Conservation (phyloP, 2,329 filamentous ascomycete species). For the Hirsutella thompsonii region DNA sequence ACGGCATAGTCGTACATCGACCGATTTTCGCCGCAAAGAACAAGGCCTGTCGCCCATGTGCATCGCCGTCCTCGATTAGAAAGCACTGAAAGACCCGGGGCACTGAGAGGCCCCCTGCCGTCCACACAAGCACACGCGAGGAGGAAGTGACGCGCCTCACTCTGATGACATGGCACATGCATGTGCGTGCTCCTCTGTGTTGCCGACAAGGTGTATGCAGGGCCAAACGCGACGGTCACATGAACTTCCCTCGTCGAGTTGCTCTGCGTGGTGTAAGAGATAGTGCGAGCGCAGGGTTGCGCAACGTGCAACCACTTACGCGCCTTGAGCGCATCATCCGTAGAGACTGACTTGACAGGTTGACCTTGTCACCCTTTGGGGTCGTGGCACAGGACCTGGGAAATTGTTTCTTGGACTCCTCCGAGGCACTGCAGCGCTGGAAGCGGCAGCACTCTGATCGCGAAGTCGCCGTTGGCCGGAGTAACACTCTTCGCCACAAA, state of each 20-base stretch:
- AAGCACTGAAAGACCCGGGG: slow-evolving; percentile 4
- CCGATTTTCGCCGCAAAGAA: not conserved
- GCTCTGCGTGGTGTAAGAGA: not conserved
- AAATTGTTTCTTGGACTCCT: too few species aligned
- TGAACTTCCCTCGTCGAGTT: not conserved
- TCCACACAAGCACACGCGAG: not conserved
- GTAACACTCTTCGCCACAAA: too few species aligned
- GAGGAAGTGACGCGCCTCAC: not conserved
- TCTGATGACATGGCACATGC: not conserved
- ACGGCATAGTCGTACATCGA: not conserved
- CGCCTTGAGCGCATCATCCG: not conserved
- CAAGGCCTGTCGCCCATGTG: not conserved
- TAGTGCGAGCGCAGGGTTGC: not conserved
- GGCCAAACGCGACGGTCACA: not conserved
- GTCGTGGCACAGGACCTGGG: too few species aligned
- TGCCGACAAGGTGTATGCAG: not conserved
- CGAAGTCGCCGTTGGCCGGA: too few species aligned
- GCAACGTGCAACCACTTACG: not conserved
- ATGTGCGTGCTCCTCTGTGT: not conserved
- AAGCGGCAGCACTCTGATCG: too few species aligned
- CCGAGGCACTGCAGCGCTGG: too few species aligned
- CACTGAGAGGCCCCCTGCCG: not conserved
- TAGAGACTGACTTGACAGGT: too few species aligned
- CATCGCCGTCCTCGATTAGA: slow-evolving; percentile 2
- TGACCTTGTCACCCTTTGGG: too few species aligned